Evolutionary conservation across 305 asterid genomes (phyloP), one percentile per base, ranked within the genome.

Genomic region (Fraxinus floribunda): DNA sequence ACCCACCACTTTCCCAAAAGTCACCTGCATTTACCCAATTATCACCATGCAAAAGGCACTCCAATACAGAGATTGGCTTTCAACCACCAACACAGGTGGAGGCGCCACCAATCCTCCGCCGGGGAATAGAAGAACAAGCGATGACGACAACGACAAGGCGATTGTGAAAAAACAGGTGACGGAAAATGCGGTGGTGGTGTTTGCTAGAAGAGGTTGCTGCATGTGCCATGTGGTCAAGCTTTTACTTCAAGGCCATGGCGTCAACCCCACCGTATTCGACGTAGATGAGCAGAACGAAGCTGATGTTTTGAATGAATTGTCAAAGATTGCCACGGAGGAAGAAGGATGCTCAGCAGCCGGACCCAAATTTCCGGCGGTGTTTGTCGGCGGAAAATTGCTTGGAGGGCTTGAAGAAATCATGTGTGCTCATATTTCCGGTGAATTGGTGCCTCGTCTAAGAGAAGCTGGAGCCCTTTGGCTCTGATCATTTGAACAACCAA

Each of bases 401-500:
- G 97, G 97, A 20, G 97, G 96, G 55, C 83, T 92, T 60, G 95
- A 92, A 18, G 90, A 87, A 78, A 80, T 93, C 26, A 91, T 93
- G 90, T 86, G 88, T 4, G 89, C 93, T 18, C 97, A 93, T 80
- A 93, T 93, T n/a, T 84, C 94, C 57, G 97, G 97, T 60, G 93
- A 91, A 49, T 80, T 93, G 88, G 95, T 92, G 82, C 95, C 95
- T 6, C 83, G 81, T 24, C 78, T 93, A 46, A 91, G 86, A 86
- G 85, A 87, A 71, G 97, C 97, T 55, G 77, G 89, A 39, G 95
- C 95, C 62, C 75, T 91, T 0, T 93, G 95, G 97, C 97, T 93
- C 71, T 91, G 88, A 91, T 26, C 57, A 3, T 29, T 4, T 4
- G 7, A 26, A 22, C n/a, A 64, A 64, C 32, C 74, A 26, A 26